Evolutionary conservation across 345 rosid species (phyloP).

Genomic region (Eutrema japonicum): DNA sequence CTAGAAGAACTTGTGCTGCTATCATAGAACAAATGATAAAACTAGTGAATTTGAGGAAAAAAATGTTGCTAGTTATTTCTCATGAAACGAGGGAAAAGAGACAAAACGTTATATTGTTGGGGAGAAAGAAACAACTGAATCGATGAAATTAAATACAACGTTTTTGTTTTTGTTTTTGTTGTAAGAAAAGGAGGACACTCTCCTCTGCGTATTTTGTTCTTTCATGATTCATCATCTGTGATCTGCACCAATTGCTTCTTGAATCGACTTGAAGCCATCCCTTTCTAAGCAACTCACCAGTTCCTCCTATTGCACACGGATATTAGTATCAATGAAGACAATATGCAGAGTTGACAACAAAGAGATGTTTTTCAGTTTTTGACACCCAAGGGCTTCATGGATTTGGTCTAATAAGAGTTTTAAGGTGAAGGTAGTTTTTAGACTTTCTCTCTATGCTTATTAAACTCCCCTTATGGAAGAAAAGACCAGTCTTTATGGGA

Average conservation of each 20-base stretch:
- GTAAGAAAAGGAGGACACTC: not conserved
- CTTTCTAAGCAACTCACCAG: constrained; percentile 80
- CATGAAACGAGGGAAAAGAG: constrained; percentile 9
- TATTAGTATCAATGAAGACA: not conserved
- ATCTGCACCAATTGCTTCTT: constrained; percentile 92
- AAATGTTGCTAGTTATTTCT: constrained; percentile 13
- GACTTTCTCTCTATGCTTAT: not conserved
- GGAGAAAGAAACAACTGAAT: constrained; percentile 29
- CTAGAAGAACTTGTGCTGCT: constrained; percentile 12
- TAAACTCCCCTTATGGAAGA: not conserved
- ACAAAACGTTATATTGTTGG: not conserved
- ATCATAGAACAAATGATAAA: not conserved
- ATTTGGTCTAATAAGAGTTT: not conserved
- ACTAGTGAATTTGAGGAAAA: not conserved
- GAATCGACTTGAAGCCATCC: constrained; percentile 84
- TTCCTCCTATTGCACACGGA: constrained; percentile 60
- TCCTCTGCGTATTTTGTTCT: constrained; percentile 20
- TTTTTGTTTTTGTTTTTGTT: not conserved
- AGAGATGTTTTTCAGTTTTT: constrained; percentile 1
- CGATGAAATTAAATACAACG: constrained; percentile 33
- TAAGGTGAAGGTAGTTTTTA: not conserved
- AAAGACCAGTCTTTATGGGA: not conserved
- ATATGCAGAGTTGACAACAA: not conserved
- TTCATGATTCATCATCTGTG: constrained; percentile 51
- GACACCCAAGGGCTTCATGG: not conserved